Percentiles rank a stretch among this genome's conserved stretches.
These are phyloP conservation scores for Delonix regia DNA, from an alignment of 306 rosid genomes.

Conservation along the genomic window DNA sequence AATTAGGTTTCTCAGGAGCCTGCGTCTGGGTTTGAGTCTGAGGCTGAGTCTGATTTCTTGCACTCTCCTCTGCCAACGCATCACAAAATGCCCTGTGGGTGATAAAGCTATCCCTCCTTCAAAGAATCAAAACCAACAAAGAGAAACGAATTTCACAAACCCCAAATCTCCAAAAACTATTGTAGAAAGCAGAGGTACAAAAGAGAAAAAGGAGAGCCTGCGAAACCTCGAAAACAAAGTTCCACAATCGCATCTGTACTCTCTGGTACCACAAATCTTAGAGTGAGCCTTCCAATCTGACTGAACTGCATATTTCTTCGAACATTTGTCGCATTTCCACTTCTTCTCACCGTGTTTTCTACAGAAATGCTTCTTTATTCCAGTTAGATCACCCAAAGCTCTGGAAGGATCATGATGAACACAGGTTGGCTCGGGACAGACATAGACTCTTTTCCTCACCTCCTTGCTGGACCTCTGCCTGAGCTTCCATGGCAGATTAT, in stretches of 20 bases:
- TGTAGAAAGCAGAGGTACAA: neutral
- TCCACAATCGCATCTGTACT: constrained; percentile 96
- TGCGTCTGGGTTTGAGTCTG: constrained; percentile 21
- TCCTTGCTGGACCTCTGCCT: constrained; percentile 81
- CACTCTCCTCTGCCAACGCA: constrained; percentile 82
- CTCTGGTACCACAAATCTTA: constrained; percentile 85
- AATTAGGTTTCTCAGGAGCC: constrained; percentile 35
- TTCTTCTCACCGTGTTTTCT: constrained; percentile 96
- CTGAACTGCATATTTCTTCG: constrained; percentile 93
- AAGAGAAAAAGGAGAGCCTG: too few relatives aligned
- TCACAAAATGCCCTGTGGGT: constrained; percentile 96
- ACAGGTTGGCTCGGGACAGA: constrained; percentile 81
- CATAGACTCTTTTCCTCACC: constrained; percentile 84
- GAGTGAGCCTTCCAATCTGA: constrained; percentile 99
- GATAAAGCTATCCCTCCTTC: constrained; percentile 93
- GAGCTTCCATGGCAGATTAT: constrained; percentile 93
- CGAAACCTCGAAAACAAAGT: constrained; percentile 72
- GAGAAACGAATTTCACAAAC: constrained; percentile 36
- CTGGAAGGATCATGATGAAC: constrained; percentile 93
- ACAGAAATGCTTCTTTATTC: constrained; percentile 92
- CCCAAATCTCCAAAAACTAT: neutral
- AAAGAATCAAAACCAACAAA: constrained; percentile 21
- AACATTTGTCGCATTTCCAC: constrained; percentile 96
- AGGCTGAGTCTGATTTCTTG: constrained; percentile 48
- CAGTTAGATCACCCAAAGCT: constrained; percentile 90